Conservation (phyloP, 2,329 filamentous ascomycete genomes). For the Alternaria conjuncta region DNA sequence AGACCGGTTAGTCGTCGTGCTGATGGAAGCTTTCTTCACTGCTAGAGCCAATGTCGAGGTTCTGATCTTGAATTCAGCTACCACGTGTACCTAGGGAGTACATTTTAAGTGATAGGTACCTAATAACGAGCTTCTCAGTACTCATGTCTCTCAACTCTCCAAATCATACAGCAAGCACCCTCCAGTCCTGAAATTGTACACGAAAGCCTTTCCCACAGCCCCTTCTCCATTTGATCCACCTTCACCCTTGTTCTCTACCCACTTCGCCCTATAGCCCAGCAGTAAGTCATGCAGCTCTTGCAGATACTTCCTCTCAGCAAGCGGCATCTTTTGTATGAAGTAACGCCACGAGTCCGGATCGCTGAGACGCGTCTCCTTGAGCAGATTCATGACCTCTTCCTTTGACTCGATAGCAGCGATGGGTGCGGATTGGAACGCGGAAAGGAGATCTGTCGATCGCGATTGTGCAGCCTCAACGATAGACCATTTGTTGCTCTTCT, state of each 20-base stretch:
- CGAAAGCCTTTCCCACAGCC: conserved; percentile 73
- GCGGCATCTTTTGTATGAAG: conserved; percentile 77
- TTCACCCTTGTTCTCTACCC: conserved; percentile 54
- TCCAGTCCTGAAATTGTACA: conserved; percentile 90
- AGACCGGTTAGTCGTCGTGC: too few species aligned
- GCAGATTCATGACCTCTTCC: conserved; percentile 79
- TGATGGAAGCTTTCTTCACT: too few species aligned
- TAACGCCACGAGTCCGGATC: conserved; percentile 85
- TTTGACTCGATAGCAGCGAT: conserved; percentile 88
- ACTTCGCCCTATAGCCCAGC: conserved; percentile 64
- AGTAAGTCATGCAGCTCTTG: conserved; percentile 82
- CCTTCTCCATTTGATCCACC: conserved; percentile 46
- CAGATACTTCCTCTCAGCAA: conserved; percentile 81
- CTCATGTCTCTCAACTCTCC: conserved; percentile 33
- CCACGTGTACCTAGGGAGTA: too few species aligned
- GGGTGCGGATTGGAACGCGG: conserved; percentile 76
- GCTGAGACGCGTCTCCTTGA: conserved; percentile 75
- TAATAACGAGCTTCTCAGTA: too few species aligned
- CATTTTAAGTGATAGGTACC: too few species aligned
- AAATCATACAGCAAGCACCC: conserved; percentile 88
- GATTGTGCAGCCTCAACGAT: conserved; percentile 79
- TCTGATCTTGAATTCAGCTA: too few species aligned
- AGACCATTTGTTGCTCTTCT: conserved; percentile 87
- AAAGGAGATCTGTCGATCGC: conserved; percentile 66
- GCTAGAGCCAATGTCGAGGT: too few species aligned